A percentile compares a stretch with the other conserved stretches of the same genome.
Evolutionary conservation across 2,329 filamentous ascomycete species (phyloP).

Genomic region (Colletotrichum orchidophilum): DNA sequence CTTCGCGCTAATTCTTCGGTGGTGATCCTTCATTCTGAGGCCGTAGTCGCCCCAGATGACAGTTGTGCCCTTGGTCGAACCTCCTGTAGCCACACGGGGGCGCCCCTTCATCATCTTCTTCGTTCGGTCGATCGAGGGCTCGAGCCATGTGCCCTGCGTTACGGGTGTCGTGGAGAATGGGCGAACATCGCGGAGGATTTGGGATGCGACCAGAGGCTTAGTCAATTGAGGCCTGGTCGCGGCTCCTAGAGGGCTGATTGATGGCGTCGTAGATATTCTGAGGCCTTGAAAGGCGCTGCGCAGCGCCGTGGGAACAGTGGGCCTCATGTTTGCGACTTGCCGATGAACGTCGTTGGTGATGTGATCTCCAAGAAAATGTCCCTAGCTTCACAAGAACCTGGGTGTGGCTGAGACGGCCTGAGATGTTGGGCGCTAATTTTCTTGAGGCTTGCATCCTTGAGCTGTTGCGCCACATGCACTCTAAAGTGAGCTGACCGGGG

Average conservation of each 20-base stretch:
- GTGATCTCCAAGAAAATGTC: constrained; percentile 45
- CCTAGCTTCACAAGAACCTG: constrained; percentile 25
- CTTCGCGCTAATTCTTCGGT: constrained; percentile 86
- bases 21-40: constrained; percentile 90
- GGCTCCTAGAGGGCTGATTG: constrained; percentile 49
- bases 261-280: constrained; percentile 52
- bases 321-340: constrained; percentile 55
- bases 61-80: constrained; percentile 90
- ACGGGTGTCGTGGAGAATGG: constrained; percentile 77
- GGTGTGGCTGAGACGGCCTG: constrained; percentile 37
- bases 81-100: constrained; percentile 87
- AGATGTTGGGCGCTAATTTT: constrained; percentile 31
- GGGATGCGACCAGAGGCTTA: constrained; percentile 42
- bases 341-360: constrained; percentile 37
- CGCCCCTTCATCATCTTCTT: constrained; percentile 93
- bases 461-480: constrained; percentile 31
- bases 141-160: constrained; percentile 78
- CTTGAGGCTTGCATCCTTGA: constrained; percentile 34
- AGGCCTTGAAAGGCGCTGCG: constrained; percentile 62
- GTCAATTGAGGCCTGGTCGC: constrained; percentile 42
- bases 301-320: constrained; percentile 54
- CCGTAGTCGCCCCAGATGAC: constrained; percentile 97
- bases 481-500: constrained; percentile 32
- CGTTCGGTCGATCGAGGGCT: constrained; percentile 78
- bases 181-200: constrained; percentile 60